Conservation (phyloP, 768 basidiomycete species). For the Phylloporus sp. region DNA sequence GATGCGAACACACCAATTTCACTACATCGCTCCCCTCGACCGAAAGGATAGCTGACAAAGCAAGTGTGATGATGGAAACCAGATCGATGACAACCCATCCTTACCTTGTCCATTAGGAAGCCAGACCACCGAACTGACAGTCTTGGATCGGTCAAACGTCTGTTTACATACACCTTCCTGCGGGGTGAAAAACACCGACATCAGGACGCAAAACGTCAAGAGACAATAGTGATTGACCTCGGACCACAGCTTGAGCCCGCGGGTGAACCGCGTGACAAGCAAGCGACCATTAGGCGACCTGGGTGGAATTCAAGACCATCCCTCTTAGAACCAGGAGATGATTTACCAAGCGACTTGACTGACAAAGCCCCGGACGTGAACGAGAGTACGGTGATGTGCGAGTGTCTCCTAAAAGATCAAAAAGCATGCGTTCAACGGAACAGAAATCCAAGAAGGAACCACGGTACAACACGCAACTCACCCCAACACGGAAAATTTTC, state of each 20-base stretch:
- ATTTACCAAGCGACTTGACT: constrained; percentile 49
- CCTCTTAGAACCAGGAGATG: not conserved
- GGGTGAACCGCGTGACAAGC: constrained; percentile 44
- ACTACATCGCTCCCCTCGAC: constrained; percentile 45
- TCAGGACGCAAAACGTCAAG: not conserved
- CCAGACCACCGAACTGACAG: constrained; percentile 47
- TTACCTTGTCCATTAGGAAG: constrained; percentile 43
- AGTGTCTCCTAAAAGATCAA: constrained; percentile 35
- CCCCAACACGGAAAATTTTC: constrained; percentile 43
- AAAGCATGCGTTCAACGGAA: not conserved
- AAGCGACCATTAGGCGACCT: constrained; percentile 46
- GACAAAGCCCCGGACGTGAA: constrained; percentile 48
- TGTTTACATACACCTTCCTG: constrained; percentile 47
- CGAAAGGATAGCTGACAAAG: constrained; percentile 41
- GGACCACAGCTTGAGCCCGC: constrained; percentile 49
- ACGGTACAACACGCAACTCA: constrained; percentile 14
- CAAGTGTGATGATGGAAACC: not conserved
- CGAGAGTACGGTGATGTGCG: constrained; percentile 40
- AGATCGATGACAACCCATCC: not conserved
- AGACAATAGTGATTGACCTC: constrained; percentile 27
- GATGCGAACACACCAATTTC: constrained; percentile 34
- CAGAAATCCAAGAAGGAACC: not conserved
- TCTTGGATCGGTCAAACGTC: constrained; percentile 43
- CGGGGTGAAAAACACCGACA: not conserved
- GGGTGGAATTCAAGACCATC: not conserved